These are phyloP conservation scores for Coemansia biformis DNA, from an alignment of 192 early-diverging fungal genomes.

Conservation along the genomic window DNA sequence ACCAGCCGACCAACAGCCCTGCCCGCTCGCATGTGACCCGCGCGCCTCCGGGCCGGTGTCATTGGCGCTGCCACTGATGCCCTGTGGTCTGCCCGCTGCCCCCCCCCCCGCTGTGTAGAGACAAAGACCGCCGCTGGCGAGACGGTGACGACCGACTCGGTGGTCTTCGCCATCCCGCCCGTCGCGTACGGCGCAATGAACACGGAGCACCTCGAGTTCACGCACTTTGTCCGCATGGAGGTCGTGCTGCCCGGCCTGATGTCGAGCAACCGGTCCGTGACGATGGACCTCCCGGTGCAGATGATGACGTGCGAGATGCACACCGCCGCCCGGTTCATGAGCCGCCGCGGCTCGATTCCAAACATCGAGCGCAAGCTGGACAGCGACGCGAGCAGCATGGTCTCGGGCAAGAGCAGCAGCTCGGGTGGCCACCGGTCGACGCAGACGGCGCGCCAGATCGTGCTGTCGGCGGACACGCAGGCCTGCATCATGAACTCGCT, in stretches of 20 bases:
- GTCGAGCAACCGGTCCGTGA: conserved; percentile 39
- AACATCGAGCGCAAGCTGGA: conserved; percentile 17
- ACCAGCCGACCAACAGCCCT: too few species aligned
- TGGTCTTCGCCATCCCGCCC: conserved; percentile 23
- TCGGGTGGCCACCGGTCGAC: conserved; percentile 7
- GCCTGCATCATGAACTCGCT: conserved; percentile 21
- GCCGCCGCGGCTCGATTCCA: conserved; percentile 15
- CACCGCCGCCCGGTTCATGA: conserved; percentile 17
- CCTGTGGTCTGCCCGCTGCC: too few species aligned
- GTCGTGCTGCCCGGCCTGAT: conserved; percentile 37
- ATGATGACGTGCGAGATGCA: conserved; percentile 31
- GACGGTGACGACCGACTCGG: conserved; percentile 13
- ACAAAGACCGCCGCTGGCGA: conserved; percentile 16
- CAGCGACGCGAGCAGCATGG: conserved; percentile 15
- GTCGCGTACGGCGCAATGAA: conserved; percentile 23
- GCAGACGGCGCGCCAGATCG: conserved; percentile 1
- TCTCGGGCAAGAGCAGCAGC: conserved; percentile 24
- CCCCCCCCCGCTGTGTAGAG: too few species aligned
- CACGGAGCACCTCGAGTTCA: conserved; percentile 35
- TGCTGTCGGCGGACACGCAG: conserved; percentile 10
- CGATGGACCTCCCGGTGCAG: conserved; percentile 38
- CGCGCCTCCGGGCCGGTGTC: too few species aligned
- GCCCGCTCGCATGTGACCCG: too few species aligned
- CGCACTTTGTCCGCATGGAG: conserved; percentile 42
- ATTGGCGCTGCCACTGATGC: too few species aligned